Evolutionary conservation across 305 asterid genomes (phyloP).

Genomic region (Stenogyne calaminthoides): DNA sequence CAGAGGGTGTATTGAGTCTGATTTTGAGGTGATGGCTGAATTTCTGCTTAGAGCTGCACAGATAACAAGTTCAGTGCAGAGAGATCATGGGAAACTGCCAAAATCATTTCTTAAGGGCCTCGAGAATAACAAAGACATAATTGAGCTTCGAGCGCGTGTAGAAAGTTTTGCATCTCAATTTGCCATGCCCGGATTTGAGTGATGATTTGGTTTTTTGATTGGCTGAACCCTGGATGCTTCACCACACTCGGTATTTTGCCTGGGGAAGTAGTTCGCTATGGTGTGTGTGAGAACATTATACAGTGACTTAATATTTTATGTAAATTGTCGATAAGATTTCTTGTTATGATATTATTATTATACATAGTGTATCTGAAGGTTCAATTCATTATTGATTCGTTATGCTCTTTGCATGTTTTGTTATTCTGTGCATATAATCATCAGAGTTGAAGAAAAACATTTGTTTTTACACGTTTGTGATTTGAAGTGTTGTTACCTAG

Average conservation of each 20-base stretch:
- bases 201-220: conserved; percentile 27
- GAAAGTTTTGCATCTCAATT: conserved; percentile 84
- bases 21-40: conserved; percentile 85
- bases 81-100: conserved; percentile 77
- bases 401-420: neutral
- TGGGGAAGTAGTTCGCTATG: too few relatives aligned
- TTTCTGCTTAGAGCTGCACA: conserved; percentile 83
- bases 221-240: neutral
- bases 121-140: conserved; percentile 75
- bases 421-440: neutral
- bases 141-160: conserved; percentile 75
- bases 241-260: neutral
- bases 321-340: conserved; percentile 19
- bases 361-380: neutral
- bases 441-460: neutral
- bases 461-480: neutral
- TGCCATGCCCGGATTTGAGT: conserved; percentile 89
- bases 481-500: neutral
- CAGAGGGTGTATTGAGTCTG: conserved; percentile 89
- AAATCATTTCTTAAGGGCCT: conserved; percentile 76
- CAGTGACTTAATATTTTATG: neutral
- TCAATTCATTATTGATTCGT: conserved; percentile 22
- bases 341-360: conserved; percentile 11
- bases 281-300: too few relatives aligned
- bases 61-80: conserved; percentile 72